A percentile compares a stretch with the other conserved stretches of the same genome.
Evolutionary conservation across 75 land plant genomes (phyloP).

Genomic region (Chamaecyparis obtusa): DNA sequence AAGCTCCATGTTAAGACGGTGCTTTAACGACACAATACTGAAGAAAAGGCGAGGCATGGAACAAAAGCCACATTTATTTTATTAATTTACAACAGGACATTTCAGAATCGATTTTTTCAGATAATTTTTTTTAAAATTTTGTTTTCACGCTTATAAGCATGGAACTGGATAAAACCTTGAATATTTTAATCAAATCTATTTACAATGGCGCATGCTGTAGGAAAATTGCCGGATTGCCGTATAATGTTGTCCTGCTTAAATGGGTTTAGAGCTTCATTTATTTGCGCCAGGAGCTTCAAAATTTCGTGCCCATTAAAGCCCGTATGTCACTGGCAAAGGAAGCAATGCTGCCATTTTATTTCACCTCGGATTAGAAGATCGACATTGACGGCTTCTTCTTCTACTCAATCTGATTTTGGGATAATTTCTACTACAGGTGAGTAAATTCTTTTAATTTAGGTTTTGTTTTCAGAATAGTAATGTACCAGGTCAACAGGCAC

Average conservation of each 20-base stretch:
- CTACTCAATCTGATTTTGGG: slow-evolving; percentile 2
- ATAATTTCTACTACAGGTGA: not conserved
- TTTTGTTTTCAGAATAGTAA: no score
- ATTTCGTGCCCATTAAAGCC: not conserved
- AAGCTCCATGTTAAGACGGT: not conserved
- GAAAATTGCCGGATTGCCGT: not conserved
- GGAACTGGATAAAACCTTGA: not conserved
- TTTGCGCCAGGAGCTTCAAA: not conserved
- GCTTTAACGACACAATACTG: not conserved
- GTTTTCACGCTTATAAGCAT: not conserved
- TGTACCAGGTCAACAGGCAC: no score
- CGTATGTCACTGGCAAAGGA: not conserved
- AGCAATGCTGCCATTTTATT: not conserved
- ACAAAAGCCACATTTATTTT: not conserved
- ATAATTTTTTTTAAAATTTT: not conserved
- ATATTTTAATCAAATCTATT: not conserved
- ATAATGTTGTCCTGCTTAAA: not conserved
- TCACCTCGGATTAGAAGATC: not conserved
- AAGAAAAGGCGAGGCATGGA: not conserved
- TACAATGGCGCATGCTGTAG: not conserved
- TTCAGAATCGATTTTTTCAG: not conserved
- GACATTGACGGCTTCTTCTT: no score
- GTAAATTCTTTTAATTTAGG: not conserved
- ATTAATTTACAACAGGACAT: no score
- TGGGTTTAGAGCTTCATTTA: slow-evolving; percentile 1